Base-by-base conservation (phyloP, 1,284 basidiomycete species). In the Tetrapyrgos nigripes region DNA sequence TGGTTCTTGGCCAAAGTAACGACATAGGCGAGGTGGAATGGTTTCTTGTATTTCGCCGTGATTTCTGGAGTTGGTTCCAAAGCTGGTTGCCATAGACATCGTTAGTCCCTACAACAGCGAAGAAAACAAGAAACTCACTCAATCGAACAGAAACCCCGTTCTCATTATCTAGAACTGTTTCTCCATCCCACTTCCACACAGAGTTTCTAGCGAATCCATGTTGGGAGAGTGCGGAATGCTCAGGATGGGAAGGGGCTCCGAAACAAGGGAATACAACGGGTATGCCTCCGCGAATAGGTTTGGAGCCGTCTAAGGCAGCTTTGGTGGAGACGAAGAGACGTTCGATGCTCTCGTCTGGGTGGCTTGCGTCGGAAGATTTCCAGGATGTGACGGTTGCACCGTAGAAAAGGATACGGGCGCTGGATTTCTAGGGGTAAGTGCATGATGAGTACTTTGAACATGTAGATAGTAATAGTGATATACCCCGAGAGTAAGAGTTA, bases 181-280 rank as follows among this genome's bases (percentile, higher is more conserved):
- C 75, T 37, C 77, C 72, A 62, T 87, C 85, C 68, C 87, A 88
- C 23, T 75, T 77, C 94, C 94, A 97, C 14, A 68, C 71, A 31
- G 84, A 81, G 63, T 79, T 93, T 50, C 94, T 82, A 17, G 91
- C 94, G 69, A 95, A 96, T 0, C 94, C 94, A 71, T 96, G 94
- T 69, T 95, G 93, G 6, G 78, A 58, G 6, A 97, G 80, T 43
- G 84, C 84, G n/a, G 74, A 70, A 70, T 96, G 93, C 44, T 92
- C 88, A 1, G 83, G 82, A 65, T 88, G 88, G 5, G 77, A 80
- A 1, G 94, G 92, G 1, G 90, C 78, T 2, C 94, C 94, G 68
- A 96, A 96, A 74, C 89, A 91, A 28, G 94, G 94, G 73, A 93
- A 94, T 31, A 92, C 88, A 46, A 94, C 76, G 4, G 92, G 93